Percentiles rank a stretch among this genome's conserved stretches.
These are phyloP conservation scores for Cordyceps javanica DNA, from an alignment of 2,329 filamentous ascomycete genomes.

Conservation along the genomic window DNA sequence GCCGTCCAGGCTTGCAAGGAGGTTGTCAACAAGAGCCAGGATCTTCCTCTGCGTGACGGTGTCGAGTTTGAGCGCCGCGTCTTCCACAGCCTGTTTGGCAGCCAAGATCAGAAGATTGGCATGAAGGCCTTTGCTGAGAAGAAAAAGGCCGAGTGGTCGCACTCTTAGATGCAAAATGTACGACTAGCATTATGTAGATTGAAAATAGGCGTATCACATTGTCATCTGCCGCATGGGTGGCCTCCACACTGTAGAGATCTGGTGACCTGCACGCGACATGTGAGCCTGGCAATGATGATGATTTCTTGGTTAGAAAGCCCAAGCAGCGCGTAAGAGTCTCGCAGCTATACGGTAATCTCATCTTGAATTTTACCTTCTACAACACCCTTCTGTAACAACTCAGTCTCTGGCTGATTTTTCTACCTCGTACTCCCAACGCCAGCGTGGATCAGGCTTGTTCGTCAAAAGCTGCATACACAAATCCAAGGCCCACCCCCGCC, in stretches of 20 bases:
- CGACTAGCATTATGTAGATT: slow-evolving; percentile 5
- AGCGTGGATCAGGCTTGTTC: slow-evolving; percentile 2
- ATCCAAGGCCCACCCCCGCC: slow-evolving; percentile 5
- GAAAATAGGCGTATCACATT: neutral
- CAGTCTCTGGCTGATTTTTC: neutral
- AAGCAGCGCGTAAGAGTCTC: too few species aligned
- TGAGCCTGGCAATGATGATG: neutral
- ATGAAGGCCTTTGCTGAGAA: slow-evolving; percentile 95
- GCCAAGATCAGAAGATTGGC: slow-evolving; percentile 93
- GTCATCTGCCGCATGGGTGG: neutral
- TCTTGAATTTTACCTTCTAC: neutral
- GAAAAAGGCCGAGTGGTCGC: slow-evolving; percentile 83
- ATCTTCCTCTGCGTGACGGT: slow-evolving; percentile 77
- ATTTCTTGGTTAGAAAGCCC: neutral
- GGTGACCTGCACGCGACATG: slow-evolving; percentile 8
- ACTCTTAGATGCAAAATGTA: slow-evolving; percentile 49
- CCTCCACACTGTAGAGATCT: neutral
- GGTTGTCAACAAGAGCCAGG: slow-evolving; percentile 99
- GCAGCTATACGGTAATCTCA: neutral
- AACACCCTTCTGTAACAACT: neutral
- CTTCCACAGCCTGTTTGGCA: slow-evolving; percentile 91
- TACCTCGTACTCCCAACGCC: neutral
- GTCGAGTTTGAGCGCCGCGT: slow-evolving; percentile 91
- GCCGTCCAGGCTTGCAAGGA: slow-evolving; percentile 88
- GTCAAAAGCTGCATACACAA: neutral